phyloP scores from a whole-genome alignment of 768 basidiomycete genomes.

The Calocera viscosa region DNA sequence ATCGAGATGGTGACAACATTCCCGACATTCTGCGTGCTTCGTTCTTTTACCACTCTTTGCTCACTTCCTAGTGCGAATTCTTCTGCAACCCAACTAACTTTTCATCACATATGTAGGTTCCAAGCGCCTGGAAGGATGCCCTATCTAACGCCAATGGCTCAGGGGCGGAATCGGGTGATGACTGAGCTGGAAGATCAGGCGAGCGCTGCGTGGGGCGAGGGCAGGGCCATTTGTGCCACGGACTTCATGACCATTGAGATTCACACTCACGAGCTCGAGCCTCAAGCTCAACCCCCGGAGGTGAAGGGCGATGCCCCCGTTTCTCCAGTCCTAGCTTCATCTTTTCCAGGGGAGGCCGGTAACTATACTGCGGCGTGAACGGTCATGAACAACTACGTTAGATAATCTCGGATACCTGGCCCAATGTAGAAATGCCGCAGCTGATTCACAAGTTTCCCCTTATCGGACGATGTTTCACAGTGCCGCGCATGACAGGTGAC shows the following conservation, averaged over 20 bases:
- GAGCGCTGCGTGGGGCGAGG: background rate
- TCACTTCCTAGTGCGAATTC: background rate
- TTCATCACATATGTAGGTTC: background rate
- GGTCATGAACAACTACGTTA: background rate
- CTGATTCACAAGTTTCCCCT: too few relatives aligned
- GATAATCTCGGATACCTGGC: background rate
- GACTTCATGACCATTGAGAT: conserved; percentile 4
- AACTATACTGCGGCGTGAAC: background rate
- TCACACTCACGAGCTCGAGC: background rate
- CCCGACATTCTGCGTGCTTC: too few relatives aligned
- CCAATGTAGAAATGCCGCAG: too few relatives aligned
- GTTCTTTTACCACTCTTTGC: background rate
- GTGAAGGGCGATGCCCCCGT: background rate
- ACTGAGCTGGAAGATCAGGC: conserved; percentile 3
- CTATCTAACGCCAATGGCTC: background rate
- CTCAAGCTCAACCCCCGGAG: background rate
- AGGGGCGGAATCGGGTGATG: background rate
- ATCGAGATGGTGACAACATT: too few relatives aligned
- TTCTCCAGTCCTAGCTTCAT: too few relatives aligned
- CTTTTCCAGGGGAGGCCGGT: background rate
- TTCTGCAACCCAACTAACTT: too few relatives aligned
- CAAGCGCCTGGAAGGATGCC: background rate
- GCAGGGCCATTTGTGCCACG: background rate
- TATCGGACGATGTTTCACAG: too few relatives aligned
- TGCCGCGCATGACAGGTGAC: too few relatives aligned